Evolutionary conservation across 2,329 filamentous ascomycete species (phyloP), one percentile per base, ranked within the genome.

Genomic region (Epichloe amarillans): DNA sequence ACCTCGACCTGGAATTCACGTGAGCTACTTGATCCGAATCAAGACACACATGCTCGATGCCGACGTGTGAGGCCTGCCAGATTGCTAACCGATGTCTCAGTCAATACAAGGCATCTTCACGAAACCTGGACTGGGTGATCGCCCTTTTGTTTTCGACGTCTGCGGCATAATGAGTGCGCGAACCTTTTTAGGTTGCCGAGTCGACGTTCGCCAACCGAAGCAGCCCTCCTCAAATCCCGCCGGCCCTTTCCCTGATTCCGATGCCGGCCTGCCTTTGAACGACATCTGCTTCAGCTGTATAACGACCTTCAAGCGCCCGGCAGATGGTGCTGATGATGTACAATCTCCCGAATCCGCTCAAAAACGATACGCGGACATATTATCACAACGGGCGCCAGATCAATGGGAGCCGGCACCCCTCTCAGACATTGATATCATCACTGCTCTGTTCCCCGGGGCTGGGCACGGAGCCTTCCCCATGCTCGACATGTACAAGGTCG

Each of bases 51-150:
- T 4, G 15, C 15, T 17, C 38, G 8, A 39, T 39, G 10, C 38
- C n/a, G 38, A 39, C 38, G n/a, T 39, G 30, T 30, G 10, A 30
- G 30, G 30, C 8, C 30, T 30, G 30, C 10, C 30, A 30, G 8
- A 30, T 30, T 30, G 38, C 38, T 17, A 39, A 17, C 19, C 11
- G 11, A 7, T 44, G 26, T 19, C 7, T 11, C 4, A 79, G 76
- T 73, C 75, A 8, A 74, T 80, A 21, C 73, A 79, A 56, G 77
- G 75, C 8, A 75, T 71, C 57, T 81, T 80, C 58, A 74, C 74
- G 2, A 68, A 72, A 21, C 64, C 66, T 0, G 77, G 73, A 5
- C 60, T 66, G 4, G 52, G 59, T 1, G 72, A 78, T 53, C 69
- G 75, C 2, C 76, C 77, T 2, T 79, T 76, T 56, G 61, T 80